Conservation (phyloP, 2,329 filamentous ascomycete genomes). For the Trichoderma gracile region DNA sequence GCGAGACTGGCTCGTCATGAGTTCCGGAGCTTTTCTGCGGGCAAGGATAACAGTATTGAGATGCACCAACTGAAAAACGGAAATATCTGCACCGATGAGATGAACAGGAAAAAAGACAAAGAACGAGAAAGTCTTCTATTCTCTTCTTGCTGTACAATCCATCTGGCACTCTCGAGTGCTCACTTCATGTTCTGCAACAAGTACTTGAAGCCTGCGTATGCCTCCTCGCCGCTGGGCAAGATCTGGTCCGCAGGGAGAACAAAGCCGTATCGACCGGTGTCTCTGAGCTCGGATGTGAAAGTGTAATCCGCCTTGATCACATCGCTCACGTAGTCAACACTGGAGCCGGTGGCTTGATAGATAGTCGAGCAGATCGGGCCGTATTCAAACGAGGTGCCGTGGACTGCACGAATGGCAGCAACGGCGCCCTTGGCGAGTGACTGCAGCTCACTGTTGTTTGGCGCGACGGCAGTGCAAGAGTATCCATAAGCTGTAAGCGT, state of each 20-base stretch:
- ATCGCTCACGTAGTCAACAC: conserved; percentile 49
- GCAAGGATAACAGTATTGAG: too few relatives aligned
- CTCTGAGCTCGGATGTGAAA: conserved; percentile 44
- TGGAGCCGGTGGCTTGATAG: conserved; percentile 55
- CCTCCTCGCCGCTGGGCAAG: conserved; percentile 46
- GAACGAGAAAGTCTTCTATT: background rate
- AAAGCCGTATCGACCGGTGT: conserved; percentile 45
- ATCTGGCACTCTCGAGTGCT: background rate
- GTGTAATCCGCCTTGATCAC: conserved; percentile 45
- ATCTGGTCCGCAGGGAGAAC: conserved; percentile 47
- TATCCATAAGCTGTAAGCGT: conserved; percentile 59
- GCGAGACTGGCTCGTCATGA: too few relatives aligned
- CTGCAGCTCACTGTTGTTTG: conserved; percentile 51
- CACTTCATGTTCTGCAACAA: conserved; percentile 50
- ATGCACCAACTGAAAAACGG: too few relatives aligned
- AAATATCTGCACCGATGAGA: background rate
- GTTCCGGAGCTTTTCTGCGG: too few relatives aligned
- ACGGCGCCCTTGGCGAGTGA: conserved; percentile 50
- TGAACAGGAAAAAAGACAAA: background rate
- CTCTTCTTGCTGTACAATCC: background rate
- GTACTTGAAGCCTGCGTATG: conserved; percentile 57
- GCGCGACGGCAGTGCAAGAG: conserved; percentile 50
- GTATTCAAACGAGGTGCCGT: conserved; percentile 44
- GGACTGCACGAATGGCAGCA: conserved; percentile 50
- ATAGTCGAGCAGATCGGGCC: conserved; percentile 62